Conservation (phyloP, 208 protist species). For the Trypanosoma mega region DNA sequence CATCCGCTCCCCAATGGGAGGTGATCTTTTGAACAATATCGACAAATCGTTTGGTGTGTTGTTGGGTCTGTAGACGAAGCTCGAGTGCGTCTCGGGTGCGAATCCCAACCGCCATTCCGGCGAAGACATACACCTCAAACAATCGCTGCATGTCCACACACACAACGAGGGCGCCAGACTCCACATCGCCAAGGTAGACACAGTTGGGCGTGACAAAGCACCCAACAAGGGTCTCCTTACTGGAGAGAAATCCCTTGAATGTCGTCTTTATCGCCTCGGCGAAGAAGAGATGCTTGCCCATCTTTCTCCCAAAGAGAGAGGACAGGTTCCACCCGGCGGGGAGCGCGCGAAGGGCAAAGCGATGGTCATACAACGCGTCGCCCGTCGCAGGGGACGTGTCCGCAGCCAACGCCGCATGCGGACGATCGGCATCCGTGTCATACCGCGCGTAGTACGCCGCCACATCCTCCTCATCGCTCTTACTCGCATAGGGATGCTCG, state of each 20-base stretch:
- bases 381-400: no score
- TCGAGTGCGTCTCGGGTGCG: slow-evolving; percentile 11
- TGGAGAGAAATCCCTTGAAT: slow-evolving; percentile 26
- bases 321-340: slow-evolving; percentile 11
- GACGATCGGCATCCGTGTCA: not conserved
- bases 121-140: slow-evolving; percentile 16
- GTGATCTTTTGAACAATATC: slow-evolving; percentile 16
- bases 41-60: slow-evolving; percentile 16
- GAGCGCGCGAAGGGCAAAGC: slow-evolving; percentile 17
- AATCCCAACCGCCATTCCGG: slow-evolving; percentile 5
- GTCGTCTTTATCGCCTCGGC: slow-evolving; percentile 13
- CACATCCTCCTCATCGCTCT: slow-evolving; percentile 8
- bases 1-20: slow-evolving; percentile 7
- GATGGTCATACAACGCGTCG: slow-evolving; percentile 9
- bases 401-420: not conserved
- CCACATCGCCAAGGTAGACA: slow-evolving; percentile 24
- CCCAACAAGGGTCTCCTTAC: slow-evolving; percentile 16
- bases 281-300: slow-evolving; percentile 22
- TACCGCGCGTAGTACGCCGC: slow-evolving; percentile 14
- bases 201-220: slow-evolving; percentile 31
- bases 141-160: slow-evolving; percentile 20
- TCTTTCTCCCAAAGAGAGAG: slow-evolving; percentile 16
- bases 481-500: no score
- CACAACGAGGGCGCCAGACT: slow-evolving; percentile 18
- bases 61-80: slow-evolving; percentile 2